Percentiles rank a stretch among this genome's conserved stretches.
These are phyloP conservation scores for Posidonia oceanica DNA, from an alignment of 116 monocot genomes.

Conservation along the genomic window DNA sequence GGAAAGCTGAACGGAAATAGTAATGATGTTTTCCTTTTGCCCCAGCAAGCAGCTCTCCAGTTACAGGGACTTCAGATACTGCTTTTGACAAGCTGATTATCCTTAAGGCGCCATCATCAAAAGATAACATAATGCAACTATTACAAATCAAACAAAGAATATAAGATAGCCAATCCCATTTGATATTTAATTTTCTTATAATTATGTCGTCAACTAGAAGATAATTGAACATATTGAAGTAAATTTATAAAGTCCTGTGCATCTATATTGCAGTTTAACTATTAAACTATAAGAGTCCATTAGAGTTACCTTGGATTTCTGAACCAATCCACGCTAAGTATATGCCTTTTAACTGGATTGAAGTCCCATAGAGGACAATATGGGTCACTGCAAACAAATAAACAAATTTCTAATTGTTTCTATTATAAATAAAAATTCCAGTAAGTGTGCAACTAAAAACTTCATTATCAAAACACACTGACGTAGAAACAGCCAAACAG, in stretches of 20 bases:
- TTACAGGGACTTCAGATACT: slow-evolving; percentile 49
- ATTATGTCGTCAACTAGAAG: background rate
- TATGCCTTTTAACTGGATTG: slow-evolving; percentile 39
- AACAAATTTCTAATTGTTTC: background rate
- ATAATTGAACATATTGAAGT: background rate
- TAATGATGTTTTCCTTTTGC: slow-evolving; percentile 29
- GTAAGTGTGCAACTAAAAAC: background rate
- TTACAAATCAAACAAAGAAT: slow-evolving; percentile 3
- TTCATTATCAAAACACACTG: too few relatives aligned
- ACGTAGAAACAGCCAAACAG: too few relatives aligned
- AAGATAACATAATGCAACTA: slow-evolving; percentile 53
- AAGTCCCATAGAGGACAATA: slow-evolving; percentile 62
- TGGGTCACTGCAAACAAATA: slow-evolving; percentile 53
- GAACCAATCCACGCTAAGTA: slow-evolving; percentile 68
- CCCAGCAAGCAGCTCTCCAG: slow-evolving; percentile 33
- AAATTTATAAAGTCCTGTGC: background rate
- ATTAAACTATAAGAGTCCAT: background rate
- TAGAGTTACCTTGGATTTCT: slow-evolving; percentile 46
- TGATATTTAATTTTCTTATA: background rate
- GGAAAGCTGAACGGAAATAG: slow-evolving; percentile 42
- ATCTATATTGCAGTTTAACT: background rate
- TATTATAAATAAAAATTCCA: too few relatives aligned
- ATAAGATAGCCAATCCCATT: background rate
- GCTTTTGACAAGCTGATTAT: slow-evolving; percentile 49
- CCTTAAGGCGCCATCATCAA: slow-evolving; percentile 75